Conservation (phyloP, 1,139 yeast genomes). For the Zygotorulaspora mrakii region DNA sequence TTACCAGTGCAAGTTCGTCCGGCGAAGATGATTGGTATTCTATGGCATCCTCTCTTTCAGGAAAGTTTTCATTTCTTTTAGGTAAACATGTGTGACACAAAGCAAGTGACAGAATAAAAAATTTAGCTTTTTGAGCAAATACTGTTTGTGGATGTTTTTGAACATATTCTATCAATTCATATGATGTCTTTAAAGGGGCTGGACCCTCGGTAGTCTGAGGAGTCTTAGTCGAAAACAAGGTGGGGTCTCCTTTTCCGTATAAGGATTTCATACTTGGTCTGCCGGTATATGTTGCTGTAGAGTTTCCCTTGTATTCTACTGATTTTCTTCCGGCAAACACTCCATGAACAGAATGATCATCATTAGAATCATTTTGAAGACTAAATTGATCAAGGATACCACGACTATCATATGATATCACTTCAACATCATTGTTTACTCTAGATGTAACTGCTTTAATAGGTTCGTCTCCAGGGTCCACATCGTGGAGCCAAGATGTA, state of each 20-base stretch:
- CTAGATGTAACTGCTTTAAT: slow-evolving; percentile 12
- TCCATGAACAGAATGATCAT: not conserved
- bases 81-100: slow-evolving; percentile 90
- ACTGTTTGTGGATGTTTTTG: slow-evolving; percentile 67
- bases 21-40: slow-evolving; percentile 93
- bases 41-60: slow-evolving; percentile 45
- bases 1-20: slow-evolving; percentile 87
- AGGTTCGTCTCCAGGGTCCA: slow-evolving; percentile 41
- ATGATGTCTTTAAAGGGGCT: slow-evolving; percentile 44
- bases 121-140: slow-evolving; percentile 69
- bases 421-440: slow-evolving; percentile 9
- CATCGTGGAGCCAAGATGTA: slow-evolving; percentile 81
- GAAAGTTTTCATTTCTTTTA: slow-evolving; percentile 38
- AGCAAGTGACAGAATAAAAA: slow-evolving; percentile 77
- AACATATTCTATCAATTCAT: slow-evolving; percentile 63
- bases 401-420: slow-evolving; percentile 10
- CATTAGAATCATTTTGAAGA: not conserved
- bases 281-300: slow-evolving; percentile 42
- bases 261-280: slow-evolving; percentile 52
- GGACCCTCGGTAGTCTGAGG: slow-evolving; percentile 13
- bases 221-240: slow-evolving; percentile 17
- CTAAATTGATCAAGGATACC: slow-evolving; percentile 6
- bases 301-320: slow-evolving; percentile 40
- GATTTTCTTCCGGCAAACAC: slow-evolving; percentile 23
- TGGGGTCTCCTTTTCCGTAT: slow-evolving; percentile 27